Percentiles rank a stretch among this genome's conserved stretches.
These are phyloP conservation scores for Coemansia asiatica DNA, from an alignment of 192 early-diverging fungal genomes.

Conservation along the genomic window DNA sequence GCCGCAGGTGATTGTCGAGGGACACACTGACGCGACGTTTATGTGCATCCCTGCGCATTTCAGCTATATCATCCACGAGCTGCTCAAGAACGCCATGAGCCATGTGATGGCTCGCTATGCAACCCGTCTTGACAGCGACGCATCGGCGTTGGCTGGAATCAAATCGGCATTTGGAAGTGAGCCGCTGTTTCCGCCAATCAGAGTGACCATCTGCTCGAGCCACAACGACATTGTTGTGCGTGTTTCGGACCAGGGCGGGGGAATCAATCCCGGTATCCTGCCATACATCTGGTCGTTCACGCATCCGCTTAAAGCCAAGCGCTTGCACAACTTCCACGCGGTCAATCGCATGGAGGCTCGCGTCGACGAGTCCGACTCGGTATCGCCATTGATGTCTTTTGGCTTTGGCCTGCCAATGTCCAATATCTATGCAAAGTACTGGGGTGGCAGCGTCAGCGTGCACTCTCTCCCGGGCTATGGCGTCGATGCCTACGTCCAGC, in stretches of 20 bases:
- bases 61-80: slow-evolving; percentile 90
- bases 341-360: slow-evolving; percentile 78
- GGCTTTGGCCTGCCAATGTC: slow-evolving; percentile 94
- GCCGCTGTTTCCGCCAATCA: slow-evolving; percentile 71
- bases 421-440: slow-evolving; percentile 90
- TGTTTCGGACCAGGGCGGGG: slow-evolving; percentile 92
- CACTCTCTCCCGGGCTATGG: slow-evolving; percentile 86
- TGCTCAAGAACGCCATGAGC: slow-evolving; percentile 83
- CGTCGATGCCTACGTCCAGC: slow-evolving; percentile 85
- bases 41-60: slow-evolving; percentile 95
- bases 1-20: slow-evolving; percentile 77
- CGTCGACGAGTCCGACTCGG: slow-evolving; percentile 60
- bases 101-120: slow-evolving; percentile 64
- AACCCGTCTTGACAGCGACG: slow-evolving; percentile 19
- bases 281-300: slow-evolving; percentile 81
- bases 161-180: neutral
- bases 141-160: slow-evolving; percentile 1
- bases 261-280: slow-evolving; percentile 67
- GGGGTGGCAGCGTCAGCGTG: slow-evolving; percentile 84
- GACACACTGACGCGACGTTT: slow-evolving; percentile 70
- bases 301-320: slow-evolving; percentile 61
- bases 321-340: slow-evolving; percentile 68
- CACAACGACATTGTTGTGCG: slow-evolving; percentile 79
- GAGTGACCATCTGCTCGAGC: slow-evolving; percentile 78
- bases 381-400: slow-evolving; percentile 56